Percentiles rank a stretch among this genome's conserved stretches.
These are phyloP conservation scores for Mallotus nudiflorus DNA, from an alignment of 345 rosid genomes.

Conservation along the genomic window DNA sequence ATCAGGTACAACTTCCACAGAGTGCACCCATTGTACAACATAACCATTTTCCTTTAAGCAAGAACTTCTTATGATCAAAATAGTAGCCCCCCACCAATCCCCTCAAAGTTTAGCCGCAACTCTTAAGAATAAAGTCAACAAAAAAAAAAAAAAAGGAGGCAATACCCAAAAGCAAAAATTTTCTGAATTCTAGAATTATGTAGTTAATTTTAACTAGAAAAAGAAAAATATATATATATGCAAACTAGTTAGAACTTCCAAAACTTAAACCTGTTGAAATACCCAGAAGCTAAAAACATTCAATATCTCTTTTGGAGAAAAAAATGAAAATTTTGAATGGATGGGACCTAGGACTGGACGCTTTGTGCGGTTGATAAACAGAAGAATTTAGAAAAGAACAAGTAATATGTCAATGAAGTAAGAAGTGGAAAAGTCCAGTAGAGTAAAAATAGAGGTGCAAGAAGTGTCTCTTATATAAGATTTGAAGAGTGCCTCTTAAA, in stretches of 20 bases:
- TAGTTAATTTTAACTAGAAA: conserved; percentile 7
- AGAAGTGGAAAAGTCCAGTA: conserved; percentile 15
- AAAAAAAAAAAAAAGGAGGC: conserved; percentile 13
- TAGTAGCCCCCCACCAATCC: conserved; percentile 31
- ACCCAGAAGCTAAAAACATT: conserved; percentile 24
- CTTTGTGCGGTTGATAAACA: neutral
- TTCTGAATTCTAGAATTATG: no score
- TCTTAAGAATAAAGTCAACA: conserved; percentile 7
- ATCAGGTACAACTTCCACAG: conserved; percentile 57
- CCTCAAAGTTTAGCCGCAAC: conserved; percentile 19
- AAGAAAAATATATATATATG: neutral
- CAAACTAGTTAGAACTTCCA: conserved; percentile 22
- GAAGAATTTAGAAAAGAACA: neutral
- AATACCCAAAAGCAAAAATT: no score
- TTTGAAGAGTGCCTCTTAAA: conserved; percentile 4
- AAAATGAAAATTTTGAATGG: conserved; percentile 4
- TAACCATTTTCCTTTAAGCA: conserved; percentile 55
- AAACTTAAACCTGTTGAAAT: conserved; percentile 27
- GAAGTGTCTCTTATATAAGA: conserved; percentile 31
- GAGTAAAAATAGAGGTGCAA: conserved; percentile 38
- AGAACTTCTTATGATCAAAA: conserved; percentile 32
- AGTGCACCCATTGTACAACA: conserved; percentile 49
- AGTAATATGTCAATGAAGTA: neutral
- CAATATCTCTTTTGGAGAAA: conserved; percentile 7
- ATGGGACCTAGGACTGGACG: neutral